phyloP scores from a whole-genome alignment of 352 stramenopile species.

The Globisporangium nagaii region DNA sequence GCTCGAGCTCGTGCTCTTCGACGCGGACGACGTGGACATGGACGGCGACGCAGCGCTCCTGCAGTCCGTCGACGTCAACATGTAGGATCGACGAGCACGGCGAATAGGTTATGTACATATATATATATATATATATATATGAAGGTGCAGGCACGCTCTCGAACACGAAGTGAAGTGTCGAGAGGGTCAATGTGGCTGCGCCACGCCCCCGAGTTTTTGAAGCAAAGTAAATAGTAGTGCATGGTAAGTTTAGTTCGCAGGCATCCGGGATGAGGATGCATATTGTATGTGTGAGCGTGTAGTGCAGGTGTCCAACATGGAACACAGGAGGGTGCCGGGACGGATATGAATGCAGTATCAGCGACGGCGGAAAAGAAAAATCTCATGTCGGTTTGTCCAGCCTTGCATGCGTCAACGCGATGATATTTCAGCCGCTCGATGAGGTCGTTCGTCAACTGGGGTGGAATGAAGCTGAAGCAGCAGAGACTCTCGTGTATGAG shows the following conservation, averaged over 20 bases:
- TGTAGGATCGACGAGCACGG: no score
- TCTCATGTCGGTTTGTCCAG: no score
- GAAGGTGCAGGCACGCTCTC: not conserved
- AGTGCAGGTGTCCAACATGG: no score
- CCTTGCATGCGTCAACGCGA: no score
- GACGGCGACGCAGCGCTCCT: not conserved
- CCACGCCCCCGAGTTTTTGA: not conserved
- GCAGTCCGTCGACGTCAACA: conserved; percentile 1
- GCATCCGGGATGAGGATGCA: not conserved
- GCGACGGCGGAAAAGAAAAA: no score
- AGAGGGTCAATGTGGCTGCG: not conserved
- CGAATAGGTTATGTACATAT: not conserved
- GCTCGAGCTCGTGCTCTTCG: conserved; percentile 11
- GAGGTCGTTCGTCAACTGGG: no score
- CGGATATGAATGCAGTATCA: no score
- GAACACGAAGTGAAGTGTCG: not conserved
- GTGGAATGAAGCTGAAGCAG: no score
- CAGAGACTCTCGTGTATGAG: no score
- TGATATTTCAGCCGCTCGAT: no score
- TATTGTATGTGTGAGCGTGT: no score
- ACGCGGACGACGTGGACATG: conserved; percentile 1
- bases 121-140: not conserved
- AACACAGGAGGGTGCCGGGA: no score
- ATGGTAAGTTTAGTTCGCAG: not conserved
- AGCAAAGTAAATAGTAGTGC: not conserved